phyloP scores from a whole-genome alignment of 2,329 filamentous ascomycete species.

The Alternaria infectoria region DNA sequence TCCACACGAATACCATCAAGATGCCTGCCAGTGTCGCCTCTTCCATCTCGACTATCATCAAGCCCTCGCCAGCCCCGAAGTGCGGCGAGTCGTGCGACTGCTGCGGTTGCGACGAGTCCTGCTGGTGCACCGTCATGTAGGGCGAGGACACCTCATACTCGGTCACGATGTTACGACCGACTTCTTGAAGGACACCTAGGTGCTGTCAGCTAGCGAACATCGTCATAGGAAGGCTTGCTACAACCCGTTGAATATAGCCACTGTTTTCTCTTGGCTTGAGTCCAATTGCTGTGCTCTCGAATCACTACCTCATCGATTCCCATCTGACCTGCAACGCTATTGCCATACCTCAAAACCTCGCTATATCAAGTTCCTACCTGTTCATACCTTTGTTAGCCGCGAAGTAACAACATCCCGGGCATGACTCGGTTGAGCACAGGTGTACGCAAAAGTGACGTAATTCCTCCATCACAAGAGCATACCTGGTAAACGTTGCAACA shows the following conservation, averaged over 20 bases:
- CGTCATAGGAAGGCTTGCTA: not conserved
- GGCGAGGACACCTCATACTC: not conserved
- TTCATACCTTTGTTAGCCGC: not conserved
- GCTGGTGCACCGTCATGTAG: constrained; percentile 21
- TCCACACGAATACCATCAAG: constrained; percentile 10
- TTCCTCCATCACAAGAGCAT: constrained; percentile 2
- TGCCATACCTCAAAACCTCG: not conserved
- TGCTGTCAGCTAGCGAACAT: not conserved
- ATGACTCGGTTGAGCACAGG: not conserved
- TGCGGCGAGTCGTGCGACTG: constrained; percentile 48
- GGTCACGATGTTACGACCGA: not conserved
- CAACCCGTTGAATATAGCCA: not conserved
- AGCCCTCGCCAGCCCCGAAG: constrained; percentile 41
- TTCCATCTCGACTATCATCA: constrained; percentile 46
- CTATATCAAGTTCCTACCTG: not conserved
- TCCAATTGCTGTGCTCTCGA: not conserved
- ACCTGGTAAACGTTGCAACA: not conserved
- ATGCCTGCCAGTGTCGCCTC: constrained; percentile 46
- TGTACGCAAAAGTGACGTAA: constrained; percentile 19
- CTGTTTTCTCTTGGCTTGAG: not conserved
- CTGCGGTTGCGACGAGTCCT: constrained; percentile 49
- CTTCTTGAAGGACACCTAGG: not conserved
- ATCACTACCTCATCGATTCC: not conserved
- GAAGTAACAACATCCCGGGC: not conserved
- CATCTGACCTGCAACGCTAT: not conserved